Percentiles rank a stretch among this genome's conserved stretches.
phyloP scores from a whole-genome alignment of 2,329 filamentous ascomycete genomes.

The Fusarium nodosum region DNA sequence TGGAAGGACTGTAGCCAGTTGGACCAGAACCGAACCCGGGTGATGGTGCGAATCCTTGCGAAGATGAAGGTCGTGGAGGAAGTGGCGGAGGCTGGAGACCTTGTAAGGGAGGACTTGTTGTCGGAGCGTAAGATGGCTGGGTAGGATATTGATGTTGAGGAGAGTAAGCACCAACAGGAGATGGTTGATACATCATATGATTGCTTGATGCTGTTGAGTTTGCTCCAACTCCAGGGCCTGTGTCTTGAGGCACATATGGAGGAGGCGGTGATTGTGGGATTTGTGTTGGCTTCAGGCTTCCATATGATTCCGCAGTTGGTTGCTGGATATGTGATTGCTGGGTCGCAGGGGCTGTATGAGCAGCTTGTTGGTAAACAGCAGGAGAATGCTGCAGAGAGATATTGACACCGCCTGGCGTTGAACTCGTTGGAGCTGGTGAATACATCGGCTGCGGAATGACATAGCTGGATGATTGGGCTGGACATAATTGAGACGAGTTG shows the following conservation, averaged over 20 bases:
- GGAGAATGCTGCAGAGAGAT: conserved; percentile 2
- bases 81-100: conserved; percentile 46
- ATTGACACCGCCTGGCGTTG: conserved; percentile 2
- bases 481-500: conserved; percentile 20
- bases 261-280: conserved; percentile 45
- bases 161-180: conserved; percentile 27
- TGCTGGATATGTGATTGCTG: conserved; percentile 34
- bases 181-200: conserved; percentile 28
- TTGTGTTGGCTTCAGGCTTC: conserved; percentile 2
- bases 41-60: conserved; percentile 31
- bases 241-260: conserved; percentile 42
- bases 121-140: conserved; percentile 44
- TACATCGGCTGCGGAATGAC: conserved; percentile 43
- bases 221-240: conserved; percentile 22
- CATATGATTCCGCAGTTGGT: conserved; percentile 20
- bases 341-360: conserved; percentile 1
- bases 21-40: conserved; percentile 43
- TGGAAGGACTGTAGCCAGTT: conserved; percentile 43
- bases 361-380: conserved; percentile 31
- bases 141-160: conserved; percentile 44
- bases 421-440: conserved; percentile 21
- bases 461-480: conserved; percentile 34
- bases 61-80: conserved; percentile 49
- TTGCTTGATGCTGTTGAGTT: conserved; percentile 34
- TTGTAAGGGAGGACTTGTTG: conserved; percentile 19